Conservation (phyloP, 1,284 basidiomycete genomes). For the Phellopilus nigrolimitatus region DNA sequence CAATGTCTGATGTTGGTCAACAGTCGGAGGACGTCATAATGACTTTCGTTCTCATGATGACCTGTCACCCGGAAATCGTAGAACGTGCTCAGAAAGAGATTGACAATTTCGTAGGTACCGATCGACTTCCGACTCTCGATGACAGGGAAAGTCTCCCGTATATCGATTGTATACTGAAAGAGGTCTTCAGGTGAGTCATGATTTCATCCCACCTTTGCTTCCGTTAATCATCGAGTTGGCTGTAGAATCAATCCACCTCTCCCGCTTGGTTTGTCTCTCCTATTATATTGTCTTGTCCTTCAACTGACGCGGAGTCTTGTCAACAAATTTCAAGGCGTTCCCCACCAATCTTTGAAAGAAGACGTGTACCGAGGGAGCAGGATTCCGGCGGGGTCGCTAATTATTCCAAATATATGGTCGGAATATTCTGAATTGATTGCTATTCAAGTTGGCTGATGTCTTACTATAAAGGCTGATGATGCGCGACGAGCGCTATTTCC, state of each 20-base stretch:
- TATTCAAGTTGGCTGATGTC: neutral
- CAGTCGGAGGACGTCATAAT: slow-evolving; percentile 20
- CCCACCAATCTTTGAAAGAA: slow-evolving; percentile 7
- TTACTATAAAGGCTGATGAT: slow-evolving; percentile 20
- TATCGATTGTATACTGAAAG: slow-evolving; percentile 28
- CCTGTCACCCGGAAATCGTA: slow-evolving; percentile 25
- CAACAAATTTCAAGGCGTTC: slow-evolving; percentile 9
- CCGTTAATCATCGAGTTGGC: neutral
- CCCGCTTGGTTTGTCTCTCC: slow-evolving; percentile 5
- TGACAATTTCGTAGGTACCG: slow-evolving; percentile 25
- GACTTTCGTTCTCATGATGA: slow-evolving; percentile 29
- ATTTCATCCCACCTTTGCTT: too few relatives aligned
- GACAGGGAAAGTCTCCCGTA: slow-evolving; percentile 28
- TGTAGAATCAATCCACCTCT: slow-evolving; percentile 13
- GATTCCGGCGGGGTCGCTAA: slow-evolving; percentile 10
- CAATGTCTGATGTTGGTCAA: neutral
- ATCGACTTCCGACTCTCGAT: slow-evolving; percentile 26
- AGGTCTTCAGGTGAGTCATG: slow-evolving; percentile 26
- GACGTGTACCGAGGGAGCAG: slow-evolving; percentile 4
- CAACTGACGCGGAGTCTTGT: neutral
- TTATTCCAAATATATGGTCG: too few relatives aligned
- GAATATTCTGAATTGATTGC: slow-evolving; percentile 7
- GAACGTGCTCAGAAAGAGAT: slow-evolving; percentile 27
- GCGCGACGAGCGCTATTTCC: slow-evolving; percentile 21
- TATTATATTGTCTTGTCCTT: neutral